A percentile compares a stretch with the other conserved stretches of the same genome.
These are phyloP conservation scores for Shiraia bambusicola DNA, from an alignment of 2,329 filamentous ascomycete species.

Conservation along the genomic window DNA sequence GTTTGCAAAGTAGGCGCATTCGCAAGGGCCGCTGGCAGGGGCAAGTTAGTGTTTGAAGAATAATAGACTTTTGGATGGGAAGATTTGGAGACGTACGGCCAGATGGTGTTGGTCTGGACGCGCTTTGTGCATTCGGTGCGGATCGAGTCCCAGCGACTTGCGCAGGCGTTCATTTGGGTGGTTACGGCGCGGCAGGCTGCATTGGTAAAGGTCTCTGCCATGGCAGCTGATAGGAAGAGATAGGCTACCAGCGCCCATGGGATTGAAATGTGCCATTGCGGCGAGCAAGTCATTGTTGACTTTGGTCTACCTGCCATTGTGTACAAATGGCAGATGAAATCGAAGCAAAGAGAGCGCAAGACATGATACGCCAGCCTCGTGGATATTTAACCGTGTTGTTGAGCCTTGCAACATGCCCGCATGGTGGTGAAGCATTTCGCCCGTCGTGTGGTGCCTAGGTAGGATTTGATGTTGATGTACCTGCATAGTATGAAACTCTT, in stretches of 20 bases:
- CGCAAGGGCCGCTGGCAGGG: conserved; percentile 7
- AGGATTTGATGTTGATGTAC: not conserved
- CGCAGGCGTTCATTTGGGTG: conserved; percentile 7
- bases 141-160: conserved; percentile 11
- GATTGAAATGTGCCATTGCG: not conserved
- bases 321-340: not conserved
- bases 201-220: conserved; percentile 9
- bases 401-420: not conserved
- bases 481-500: conserved; percentile 7
- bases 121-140: conserved; percentile 9
- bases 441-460: not conserved
- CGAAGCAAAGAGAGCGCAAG: not conserved
- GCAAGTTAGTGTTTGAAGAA: no score
- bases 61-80: no score
- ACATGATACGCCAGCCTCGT: not conserved
- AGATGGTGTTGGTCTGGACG: conserved; percentile 10
- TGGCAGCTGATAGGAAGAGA: not conserved
- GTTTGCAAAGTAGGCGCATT: conserved; percentile 16
- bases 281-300: no score
- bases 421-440: not conserved
- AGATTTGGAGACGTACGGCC: conserved; percentile 3
- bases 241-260: not conserved
- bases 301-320: not conserved
- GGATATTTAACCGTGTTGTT: not conserved
- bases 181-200: conserved; percentile 4